Base-by-base conservation (phyloP, 192 early-diverging fungal genomes). In the Backusella sp. region DNA sequence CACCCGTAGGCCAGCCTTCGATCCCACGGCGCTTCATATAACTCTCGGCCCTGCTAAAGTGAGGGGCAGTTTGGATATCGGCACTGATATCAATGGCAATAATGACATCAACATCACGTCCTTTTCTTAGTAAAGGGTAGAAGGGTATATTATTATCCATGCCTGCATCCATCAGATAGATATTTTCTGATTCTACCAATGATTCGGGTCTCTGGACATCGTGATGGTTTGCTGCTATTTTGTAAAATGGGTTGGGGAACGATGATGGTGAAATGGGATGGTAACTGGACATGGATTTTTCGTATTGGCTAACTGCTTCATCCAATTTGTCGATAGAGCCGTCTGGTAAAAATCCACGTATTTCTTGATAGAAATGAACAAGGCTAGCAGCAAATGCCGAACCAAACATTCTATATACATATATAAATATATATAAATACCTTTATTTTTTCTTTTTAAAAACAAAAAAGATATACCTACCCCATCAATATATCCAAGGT, bases 111-210 rank as follows among this genome's bases (percentile, higher is more conserved):
- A 94, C 88, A 21, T 84, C 72, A 11, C 94, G 87, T 17, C 88
- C 90, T 3, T 86, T 83, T 6, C 92, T 80, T 30, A 91, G 74
- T 19, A 95, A 73, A 21, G 93, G 91, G 28, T 93, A 91, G 49
- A 96, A 87, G 0, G 94, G 92, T 44, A 93, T 81, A 77, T 96
- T 94, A 79, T 96, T 96, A 59, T 93, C 89, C 81, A 91, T 86
- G 8, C 92, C 94, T 17, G 92, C 93, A 80, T 96, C 94, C 83
- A 92, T 91, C 49, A 94, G 77, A 28, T 86, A 90, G 36, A 92
- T 72, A 7, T 85, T 67, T 46, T 81, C 34, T 5, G 84, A 79
- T 3, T 83, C 66, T 14, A 76, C 34, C 1, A 74, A 76, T 62
- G 76, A 82, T 70, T 67, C 56, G 23, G 80, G 76, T 66, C 76